Percentiles rank a stretch among this genome's conserved stretches.
Evolutionary conservation across 768 basidiomycete genomes (phyloP).

Genomic region (Kwoniella botswanensis): DNA sequence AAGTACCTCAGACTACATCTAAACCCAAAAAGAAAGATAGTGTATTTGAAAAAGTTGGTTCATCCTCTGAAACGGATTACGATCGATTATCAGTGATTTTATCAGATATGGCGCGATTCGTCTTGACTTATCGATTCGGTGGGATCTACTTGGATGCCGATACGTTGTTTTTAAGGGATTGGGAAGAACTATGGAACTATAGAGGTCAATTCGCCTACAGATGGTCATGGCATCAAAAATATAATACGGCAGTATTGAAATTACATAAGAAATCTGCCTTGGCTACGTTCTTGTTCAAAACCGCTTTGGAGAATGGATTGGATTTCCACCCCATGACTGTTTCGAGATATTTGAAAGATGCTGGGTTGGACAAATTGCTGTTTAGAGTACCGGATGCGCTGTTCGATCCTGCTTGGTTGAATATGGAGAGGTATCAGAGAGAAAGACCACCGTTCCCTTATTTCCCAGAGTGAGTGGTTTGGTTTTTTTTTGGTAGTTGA

Average conservation of each 20-base stretch:
- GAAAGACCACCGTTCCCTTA: constrained; percentile 93
- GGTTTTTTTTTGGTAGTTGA: background rate
- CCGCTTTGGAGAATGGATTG: constrained; percentile 84
- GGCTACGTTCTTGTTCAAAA: constrained; percentile 90
- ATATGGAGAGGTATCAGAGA: constrained; percentile 87
- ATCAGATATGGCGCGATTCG: constrained; percentile 95
- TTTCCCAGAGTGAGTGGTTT: constrained; percentile 73
- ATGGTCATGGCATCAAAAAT: constrained; percentile 89
- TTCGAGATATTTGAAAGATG: constrained; percentile 86
- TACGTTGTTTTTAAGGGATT: constrained; percentile 92
- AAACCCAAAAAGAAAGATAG: constrained; percentile 61
- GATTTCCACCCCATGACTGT: constrained; percentile 99
- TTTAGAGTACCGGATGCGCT: constrained; percentile 91
- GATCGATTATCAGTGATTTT: constrained; percentile 90
- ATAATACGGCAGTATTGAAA: constrained; percentile 94
- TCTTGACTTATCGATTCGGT: constrained; percentile 94
- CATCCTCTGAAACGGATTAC: constrained; percentile 83
- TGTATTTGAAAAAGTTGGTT: constrained; percentile 81
- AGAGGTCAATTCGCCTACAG: constrained; percentile 95
- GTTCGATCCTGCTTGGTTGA: constrained; percentile 96
- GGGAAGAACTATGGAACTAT: constrained; percentile 99
- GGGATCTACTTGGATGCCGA: constrained; percentile 97
- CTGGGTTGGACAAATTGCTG: constrained; percentile 78
- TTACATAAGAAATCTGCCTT: constrained; percentile 91
- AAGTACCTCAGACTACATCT: constrained; percentile 1